phyloP scores from a whole-genome alignment of 139 green algal genomes.

The Desmodesmus armatus region DNA sequence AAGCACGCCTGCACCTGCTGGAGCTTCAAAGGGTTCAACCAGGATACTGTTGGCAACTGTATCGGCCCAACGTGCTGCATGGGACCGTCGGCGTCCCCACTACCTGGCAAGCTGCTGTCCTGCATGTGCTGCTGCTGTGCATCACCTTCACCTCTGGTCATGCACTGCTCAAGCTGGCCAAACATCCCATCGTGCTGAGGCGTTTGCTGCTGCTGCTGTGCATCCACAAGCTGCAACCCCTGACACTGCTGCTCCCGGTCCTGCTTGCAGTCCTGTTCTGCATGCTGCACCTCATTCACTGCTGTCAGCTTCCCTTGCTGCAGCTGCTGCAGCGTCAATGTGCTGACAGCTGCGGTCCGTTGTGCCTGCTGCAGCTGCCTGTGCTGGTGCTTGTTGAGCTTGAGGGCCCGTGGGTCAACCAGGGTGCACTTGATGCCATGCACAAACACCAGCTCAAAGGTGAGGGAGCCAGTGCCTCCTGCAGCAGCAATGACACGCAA shows the following conservation, averaged over 20 bases:
- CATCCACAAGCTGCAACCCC: background rate
- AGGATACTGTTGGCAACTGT: background rate
- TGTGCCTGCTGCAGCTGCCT: slow-evolving; percentile 35
- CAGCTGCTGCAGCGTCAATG: background rate
- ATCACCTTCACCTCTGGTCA: background rate
- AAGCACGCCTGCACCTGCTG: slow-evolving; percentile 44
- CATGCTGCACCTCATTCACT: slow-evolving; percentile 2
- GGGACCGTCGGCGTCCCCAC: background rate
- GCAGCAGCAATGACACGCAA: slow-evolving; percentile 41
- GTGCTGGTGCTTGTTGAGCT: slow-evolving; percentile 58
- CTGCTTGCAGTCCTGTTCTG: background rate
- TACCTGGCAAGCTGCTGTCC: background rate
- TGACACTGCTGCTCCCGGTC: background rate
- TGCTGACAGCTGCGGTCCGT: background rate
- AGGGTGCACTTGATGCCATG: slow-evolving; percentile 60
- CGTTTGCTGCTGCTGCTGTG: background rate
- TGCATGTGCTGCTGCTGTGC: background rate
- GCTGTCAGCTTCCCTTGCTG: background rate
- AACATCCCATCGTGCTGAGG: too few species aligned
- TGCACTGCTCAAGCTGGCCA: too few species aligned
- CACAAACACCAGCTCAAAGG: slow-evolving; percentile 65
- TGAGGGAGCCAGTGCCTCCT: slow-evolving; percentile 66
- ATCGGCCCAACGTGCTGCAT: background rate
- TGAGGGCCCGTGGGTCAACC: slow-evolving; percentile 72
- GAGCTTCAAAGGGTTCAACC: too few species aligned